A percentile compares a stretch with the other conserved stretches of the same genome.
These are phyloP conservation scores for Pleoardoris graminearum DNA, from an alignment of 2,329 filamentous ascomycete species.

Conservation along the genomic window DNA sequence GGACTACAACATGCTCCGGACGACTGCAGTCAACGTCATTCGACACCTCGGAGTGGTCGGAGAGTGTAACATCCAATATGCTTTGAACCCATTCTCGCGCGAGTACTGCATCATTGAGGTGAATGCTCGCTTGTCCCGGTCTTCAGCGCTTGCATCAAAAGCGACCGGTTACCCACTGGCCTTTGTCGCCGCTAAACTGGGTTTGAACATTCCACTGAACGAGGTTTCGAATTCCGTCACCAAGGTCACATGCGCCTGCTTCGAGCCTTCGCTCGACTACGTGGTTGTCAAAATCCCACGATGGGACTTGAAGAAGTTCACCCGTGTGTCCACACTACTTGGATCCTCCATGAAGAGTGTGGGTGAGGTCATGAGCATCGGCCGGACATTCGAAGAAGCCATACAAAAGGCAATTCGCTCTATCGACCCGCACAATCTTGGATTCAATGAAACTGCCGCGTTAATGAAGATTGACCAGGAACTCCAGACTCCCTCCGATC, in stretches of 20 bases:
- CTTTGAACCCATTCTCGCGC: constrained; percentile 88
- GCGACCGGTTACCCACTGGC: constrained; percentile 95
- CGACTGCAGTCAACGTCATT: constrained; percentile 95
- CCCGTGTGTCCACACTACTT: constrained; percentile 89
- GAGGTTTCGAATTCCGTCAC: constrained; percentile 97
- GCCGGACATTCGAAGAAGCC: constrained; percentile 94
- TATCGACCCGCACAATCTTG: constrained; percentile 92
- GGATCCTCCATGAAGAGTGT: constrained; percentile 99
- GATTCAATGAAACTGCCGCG: constrained; percentile 82
- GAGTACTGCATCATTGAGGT: constrained; percentile 99
- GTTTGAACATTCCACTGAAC: constrained; percentile 91
- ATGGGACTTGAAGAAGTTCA: constrained; percentile 99
- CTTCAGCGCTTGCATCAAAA: constrained; percentile 93
- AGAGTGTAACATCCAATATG: constrained; percentile 99
- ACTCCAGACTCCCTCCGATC: constrained; percentile 94
- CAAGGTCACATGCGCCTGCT: constrained; percentile 93
- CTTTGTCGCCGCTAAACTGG: constrained; percentile 95
- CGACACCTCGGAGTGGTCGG: constrained; percentile 95
- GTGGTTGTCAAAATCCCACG: constrained; percentile 98
- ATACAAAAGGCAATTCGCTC: constrained; percentile 97
- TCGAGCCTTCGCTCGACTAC: constrained; percentile 97
- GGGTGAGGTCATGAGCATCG: constrained; percentile 98
- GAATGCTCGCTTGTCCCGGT: constrained; percentile 93
- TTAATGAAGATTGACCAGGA: constrained; percentile 96
- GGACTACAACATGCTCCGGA: constrained; percentile 98